Conservation (phyloP, 805 yeast species). For the Pichia kluyveri region DNA sequence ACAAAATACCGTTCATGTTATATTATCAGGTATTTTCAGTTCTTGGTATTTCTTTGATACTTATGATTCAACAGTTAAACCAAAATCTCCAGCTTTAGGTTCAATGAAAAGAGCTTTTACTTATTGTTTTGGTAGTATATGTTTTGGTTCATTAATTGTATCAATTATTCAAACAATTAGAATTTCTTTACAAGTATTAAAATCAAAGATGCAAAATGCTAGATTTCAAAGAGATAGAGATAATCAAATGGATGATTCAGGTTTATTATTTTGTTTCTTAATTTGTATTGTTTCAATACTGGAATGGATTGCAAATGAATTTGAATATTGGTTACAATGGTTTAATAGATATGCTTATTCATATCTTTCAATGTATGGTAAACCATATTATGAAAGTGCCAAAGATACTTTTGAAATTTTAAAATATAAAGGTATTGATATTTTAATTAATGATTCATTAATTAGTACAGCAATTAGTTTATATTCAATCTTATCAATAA, state of each 20-base stretch:
- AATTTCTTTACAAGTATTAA: conserved; percentile 42
- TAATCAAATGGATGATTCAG: conserved; percentile 31
- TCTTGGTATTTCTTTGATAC: conserved; percentile 73
- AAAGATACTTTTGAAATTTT: conserved; percentile 75
- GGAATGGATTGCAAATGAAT: conserved; percentile 49
- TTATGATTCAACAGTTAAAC: conserved; percentile 40
- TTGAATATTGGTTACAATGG: conserved; percentile 47
- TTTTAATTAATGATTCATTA: conserved; percentile 75
- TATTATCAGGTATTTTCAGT: conserved; percentile 79
- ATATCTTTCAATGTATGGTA: conserved; percentile 81
- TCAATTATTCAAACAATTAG: conserved; percentile 61
- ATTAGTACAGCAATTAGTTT: conserved; percentile 73
- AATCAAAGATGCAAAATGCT: conserved; percentile 28
- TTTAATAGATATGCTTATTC: conserved; percentile 89
- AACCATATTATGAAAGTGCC: conserved; percentile 64
- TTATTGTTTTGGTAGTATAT: conserved; percentile 82
- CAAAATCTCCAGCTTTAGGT: conserved; percentile 70
- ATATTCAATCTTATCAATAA: conserved; percentile 60
- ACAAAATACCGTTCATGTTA: conserved; percentile 70
- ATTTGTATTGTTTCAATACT: conserved; percentile 40
- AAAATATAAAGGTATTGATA: conserved; percentile 74
- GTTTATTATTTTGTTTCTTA: conserved; percentile 41
- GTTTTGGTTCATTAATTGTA: conserved; percentile 72
- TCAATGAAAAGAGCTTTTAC: conserved; percentile 72
- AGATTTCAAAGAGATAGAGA: conserved; percentile 36